Base-by-base conservation (phyloP, 2,329 filamentous ascomycete genomes). In the Alternaria rosae region DNA sequence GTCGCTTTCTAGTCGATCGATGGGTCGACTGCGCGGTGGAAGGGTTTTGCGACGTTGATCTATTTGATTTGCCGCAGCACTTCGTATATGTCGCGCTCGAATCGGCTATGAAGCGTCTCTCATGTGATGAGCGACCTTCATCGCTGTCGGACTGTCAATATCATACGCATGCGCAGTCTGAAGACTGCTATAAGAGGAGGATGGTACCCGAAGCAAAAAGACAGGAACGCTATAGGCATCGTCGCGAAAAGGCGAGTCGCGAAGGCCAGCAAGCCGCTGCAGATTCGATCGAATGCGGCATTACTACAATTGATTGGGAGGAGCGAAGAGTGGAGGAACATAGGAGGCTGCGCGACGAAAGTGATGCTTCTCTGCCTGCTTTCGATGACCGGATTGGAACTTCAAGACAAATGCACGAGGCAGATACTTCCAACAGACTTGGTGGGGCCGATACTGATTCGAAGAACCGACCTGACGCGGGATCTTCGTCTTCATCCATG, bases 1-100 rank as follows among this genome's bases (percentile, higher is more conserved):
- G 63, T 38, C 56, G 13, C 6, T 64, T 72, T 42, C 25, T 71
- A 1, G 54, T 69, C 2, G 65, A 69, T 43, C 54, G 64, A 13
- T 67, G 59, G 30, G n/a, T 71, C 1, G 59, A 57, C 28, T 12
- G 30, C 2, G 51, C 56, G 7, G 8, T 26, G 11, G 23, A 43
- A 12, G 45, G 42, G 4, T 63, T 56, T 1, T 42, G 3, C 1
- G 28, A 52, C 10, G 15, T 57, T 26, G n/a, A 54, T 13, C 50
- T 43, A 6, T 23, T 15, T 1, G 32, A n/a, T 13, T 23, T 65
- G 12, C 66, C 66, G 4, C 20, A 25, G 11, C 15, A 25, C 0
- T 69, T 63, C 43, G 4, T 61, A 3, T 28, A 13, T 2, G 21
- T 56, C 10, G 62, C 56, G 13, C 59, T 67, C 3, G 54, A 65